Percentiles rank a stretch among this genome's conserved stretches.
Evolutionary conservation across 306 rosid species (phyloP).

Genomic region (Lagenaria siceraria): DNA sequence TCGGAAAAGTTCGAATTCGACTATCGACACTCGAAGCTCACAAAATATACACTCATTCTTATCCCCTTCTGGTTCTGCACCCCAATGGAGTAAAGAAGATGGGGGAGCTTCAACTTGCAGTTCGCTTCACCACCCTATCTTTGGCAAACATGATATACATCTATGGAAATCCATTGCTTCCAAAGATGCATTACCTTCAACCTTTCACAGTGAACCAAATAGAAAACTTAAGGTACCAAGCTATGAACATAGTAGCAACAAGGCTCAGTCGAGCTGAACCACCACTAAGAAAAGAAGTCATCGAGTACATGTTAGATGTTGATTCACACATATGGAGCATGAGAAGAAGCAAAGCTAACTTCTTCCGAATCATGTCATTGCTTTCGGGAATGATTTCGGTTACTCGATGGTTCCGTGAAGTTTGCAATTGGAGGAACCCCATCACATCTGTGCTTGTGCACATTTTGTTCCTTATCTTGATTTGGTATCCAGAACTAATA

Average conservation of each 20-base stretch:
- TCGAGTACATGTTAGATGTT: conserved; percentile 89
- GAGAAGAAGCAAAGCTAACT: conserved; percentile 97
- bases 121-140: conserved; percentile 76
- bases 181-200: conserved; percentile 87
- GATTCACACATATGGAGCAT: conserved; percentile 97
- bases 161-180: conserved; percentile 79
- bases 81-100: conserved; percentile 82
- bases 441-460: conserved; percentile 71
- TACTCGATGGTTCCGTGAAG: conserved; percentile 67
- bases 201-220: conserved; percentile 89
- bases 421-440: conserved; percentile 74
- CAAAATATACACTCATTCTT: conserved; percentile 51
- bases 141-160: conserved; percentile 54
- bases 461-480: conserved; percentile 56
- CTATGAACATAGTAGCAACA: conserved; percentile 71
- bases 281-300: conserved; percentile 73
- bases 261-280: conserved; percentile 90
- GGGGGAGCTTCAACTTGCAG: conserved; percentile 88
- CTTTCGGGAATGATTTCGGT: conserved; percentile 46
- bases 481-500: conserved; percentile 79
- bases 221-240: conserved; percentile 71
- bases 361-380: conserved; percentile 76
- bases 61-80: conserved; percentile 73
- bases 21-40: conserved; percentile 80
- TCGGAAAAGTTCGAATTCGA: conserved; percentile 88